Evolutionary conservation across 1,284 basidiomycete species (phyloP).

Genomic region (Pseudozyma sp.): DNA sequence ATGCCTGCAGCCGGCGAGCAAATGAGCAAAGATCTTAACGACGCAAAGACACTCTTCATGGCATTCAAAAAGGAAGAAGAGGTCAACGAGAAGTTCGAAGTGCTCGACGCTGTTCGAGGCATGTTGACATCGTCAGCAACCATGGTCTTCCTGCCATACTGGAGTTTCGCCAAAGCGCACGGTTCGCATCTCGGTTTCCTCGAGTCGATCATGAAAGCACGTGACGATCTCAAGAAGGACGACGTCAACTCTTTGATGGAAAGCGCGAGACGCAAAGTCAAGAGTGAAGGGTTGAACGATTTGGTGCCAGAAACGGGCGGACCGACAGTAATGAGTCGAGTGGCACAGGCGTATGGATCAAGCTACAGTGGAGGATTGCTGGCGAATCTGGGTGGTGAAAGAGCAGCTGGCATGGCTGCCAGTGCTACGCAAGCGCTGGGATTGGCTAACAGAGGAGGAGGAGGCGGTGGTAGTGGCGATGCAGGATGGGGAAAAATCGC

Average conservation of each 20-base stretch:
- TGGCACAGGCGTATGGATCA: constrained; percentile 50
- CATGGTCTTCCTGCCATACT: constrained; percentile 89
- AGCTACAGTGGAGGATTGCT: constrained; percentile 44
- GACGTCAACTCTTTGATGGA: constrained; percentile 94
- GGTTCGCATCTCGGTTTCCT: constrained; percentile 93
- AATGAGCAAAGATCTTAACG: constrained; percentile 83
- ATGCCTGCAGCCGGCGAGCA: constrained; percentile 86
- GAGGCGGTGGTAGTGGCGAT: background rate
- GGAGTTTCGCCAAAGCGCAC: constrained; percentile 94
- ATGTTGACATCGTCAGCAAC: constrained; percentile 90
- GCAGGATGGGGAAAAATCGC: background rate
- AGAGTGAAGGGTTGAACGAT: constrained; percentile 63
- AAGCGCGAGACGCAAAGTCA: constrained; percentile 88
- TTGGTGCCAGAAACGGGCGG: constrained; percentile 55
- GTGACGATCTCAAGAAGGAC: constrained; percentile 89
- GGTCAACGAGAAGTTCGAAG: constrained; percentile 83
- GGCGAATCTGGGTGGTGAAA: constrained; percentile 28
- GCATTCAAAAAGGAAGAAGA: constrained; percentile 83
- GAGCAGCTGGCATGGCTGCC: constrained; percentile 43
- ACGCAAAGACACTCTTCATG: constrained; percentile 83
- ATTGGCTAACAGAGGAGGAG: constrained; percentile 7
- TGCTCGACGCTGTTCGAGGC: constrained; percentile 80
- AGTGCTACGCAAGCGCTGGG: constrained; percentile 33
- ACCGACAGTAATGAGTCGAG: constrained; percentile 61
- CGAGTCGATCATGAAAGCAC: constrained; percentile 86